These are phyloP conservation scores for Raddia guianensis DNA, from an alignment of 176 grass and related monocot genomes.

Conservation along the genomic window DNA sequence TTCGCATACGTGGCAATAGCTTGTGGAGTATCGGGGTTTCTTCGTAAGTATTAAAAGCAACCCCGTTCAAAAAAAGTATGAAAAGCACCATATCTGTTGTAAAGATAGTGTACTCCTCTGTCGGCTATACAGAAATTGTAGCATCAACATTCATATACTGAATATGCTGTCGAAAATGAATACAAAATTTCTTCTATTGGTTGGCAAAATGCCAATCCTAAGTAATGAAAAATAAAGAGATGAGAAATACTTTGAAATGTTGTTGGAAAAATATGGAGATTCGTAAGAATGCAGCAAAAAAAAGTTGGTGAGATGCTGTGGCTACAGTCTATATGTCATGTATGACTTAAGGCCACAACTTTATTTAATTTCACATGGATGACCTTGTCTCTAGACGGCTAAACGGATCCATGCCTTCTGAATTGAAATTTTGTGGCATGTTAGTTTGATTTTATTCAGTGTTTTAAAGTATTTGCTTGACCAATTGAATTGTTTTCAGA, in stretches of 20 bases:
- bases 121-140: neutral
- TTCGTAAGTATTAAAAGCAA: conserved; percentile 56
- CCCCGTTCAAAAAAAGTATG: conserved; percentile 31
- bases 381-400: neutral
- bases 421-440: neutral
- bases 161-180: neutral
- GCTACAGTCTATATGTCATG: neutral
- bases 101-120: conserved; percentile 1
- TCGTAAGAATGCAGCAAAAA: neutral
- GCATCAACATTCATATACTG: conserved; percentile 3
- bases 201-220: neutral
- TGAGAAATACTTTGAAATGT: neutral
- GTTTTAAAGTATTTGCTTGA: neutral
- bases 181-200: conserved; percentile 10
- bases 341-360: neutral
- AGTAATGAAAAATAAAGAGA: neutral
- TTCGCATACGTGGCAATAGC: conserved; percentile 63
- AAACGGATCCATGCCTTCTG: neutral
- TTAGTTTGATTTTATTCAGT: neutral
- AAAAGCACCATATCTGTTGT: neutral
- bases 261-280: neutral
- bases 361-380: neutral
- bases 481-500: neutral
- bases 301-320: neutral
- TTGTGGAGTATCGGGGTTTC: conserved; percentile 54